These are phyloP conservation scores for Clarireedia hainanense DNA, from an alignment of 2,329 filamentous ascomycete species.

Conservation along the genomic window DNA sequence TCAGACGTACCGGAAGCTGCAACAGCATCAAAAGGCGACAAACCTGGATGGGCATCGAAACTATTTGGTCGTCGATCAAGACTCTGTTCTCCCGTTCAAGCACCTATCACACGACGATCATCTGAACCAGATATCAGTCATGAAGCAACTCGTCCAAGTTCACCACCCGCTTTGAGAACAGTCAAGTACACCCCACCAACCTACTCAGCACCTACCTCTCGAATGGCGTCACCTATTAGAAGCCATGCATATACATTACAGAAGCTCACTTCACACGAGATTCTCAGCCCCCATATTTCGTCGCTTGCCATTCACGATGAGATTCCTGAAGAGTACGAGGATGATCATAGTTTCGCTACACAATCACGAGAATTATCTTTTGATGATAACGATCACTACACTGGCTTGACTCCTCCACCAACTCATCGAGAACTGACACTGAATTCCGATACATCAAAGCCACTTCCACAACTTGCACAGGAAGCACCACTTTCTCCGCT, in stretches of 20 bases:
- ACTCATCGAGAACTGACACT: slow-evolving; percentile 11
- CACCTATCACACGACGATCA: neutral
- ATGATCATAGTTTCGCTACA: slow-evolving; percentile 57
- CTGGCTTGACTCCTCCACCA: slow-evolving; percentile 24
- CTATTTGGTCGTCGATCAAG: slow-evolving; percentile 3
- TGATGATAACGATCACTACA: slow-evolving; percentile 18
- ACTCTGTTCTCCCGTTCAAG: slow-evolving; percentile 30
- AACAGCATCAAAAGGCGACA: slow-evolving; percentile 8
- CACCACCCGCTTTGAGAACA: neutral
- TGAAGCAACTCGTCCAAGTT: slow-evolving; percentile 10
- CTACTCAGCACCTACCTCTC: slow-evolving; percentile 10
- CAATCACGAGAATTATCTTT: slow-evolving; percentile 15
- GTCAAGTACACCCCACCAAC: neutral
- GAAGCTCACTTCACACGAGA: neutral
- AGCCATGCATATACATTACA: neutral
- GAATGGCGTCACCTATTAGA: slow-evolving; percentile 14
- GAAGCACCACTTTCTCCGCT: slow-evolving; percentile 11
- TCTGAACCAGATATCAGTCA: neutral
- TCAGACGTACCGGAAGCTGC: neutral
- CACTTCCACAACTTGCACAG: slow-evolving; percentile 24
- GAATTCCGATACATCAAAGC: slow-evolving; percentile 16
- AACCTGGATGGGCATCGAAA: slow-evolving; percentile 8
- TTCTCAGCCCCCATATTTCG: neutral
- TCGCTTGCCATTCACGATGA: slow-evolving; percentile 37
- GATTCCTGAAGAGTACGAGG: slow-evolving; percentile 42